Conservation (phyloP, 306 rosid genomes). For the Fragaria ananassa region DNA sequence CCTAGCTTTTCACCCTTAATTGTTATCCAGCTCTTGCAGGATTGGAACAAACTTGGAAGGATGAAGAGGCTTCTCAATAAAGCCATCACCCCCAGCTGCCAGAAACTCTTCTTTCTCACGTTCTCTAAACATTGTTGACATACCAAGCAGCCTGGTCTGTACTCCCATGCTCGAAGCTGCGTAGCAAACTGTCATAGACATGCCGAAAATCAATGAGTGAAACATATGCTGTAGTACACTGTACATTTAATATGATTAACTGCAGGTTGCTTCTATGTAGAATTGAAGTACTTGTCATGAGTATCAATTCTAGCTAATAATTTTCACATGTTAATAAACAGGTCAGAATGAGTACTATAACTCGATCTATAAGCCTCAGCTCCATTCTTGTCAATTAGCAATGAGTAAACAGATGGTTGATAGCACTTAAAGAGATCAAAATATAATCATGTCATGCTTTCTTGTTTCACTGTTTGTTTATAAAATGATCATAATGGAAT, state of each 20-base stretch:
- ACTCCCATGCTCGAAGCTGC: conserved; percentile 23
- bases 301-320: background rate
- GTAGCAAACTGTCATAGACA: conserved; percentile 16
- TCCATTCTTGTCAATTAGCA: background rate
- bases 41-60: conserved; percentile 23
- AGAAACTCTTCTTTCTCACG: conserved; percentile 13
- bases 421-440: background rate
- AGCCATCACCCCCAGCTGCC: conserved; percentile 19
- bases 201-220: background rate
- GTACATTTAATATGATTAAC: background rate
- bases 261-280: background rate
- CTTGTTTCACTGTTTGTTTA: background rate
- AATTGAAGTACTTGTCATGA: background rate
- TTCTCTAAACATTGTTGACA: background rate
- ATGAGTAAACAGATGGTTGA: background rate
- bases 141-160: conserved; percentile 20
- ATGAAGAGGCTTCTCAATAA: conserved; percentile 23
- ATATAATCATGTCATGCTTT: background rate
- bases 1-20: background rate
- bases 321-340: background rate
- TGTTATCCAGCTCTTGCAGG: conserved; percentile 16
- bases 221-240: background rate
- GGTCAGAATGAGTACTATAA: background rate
- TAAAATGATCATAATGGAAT: background rate
- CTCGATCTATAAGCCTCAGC: too few species aligned